Percentiles rank a stretch among this genome's conserved stretches.
phyloP scores from a whole-genome alignment of 129 eudicot species.

The Tanacetum coccineum region DNA sequence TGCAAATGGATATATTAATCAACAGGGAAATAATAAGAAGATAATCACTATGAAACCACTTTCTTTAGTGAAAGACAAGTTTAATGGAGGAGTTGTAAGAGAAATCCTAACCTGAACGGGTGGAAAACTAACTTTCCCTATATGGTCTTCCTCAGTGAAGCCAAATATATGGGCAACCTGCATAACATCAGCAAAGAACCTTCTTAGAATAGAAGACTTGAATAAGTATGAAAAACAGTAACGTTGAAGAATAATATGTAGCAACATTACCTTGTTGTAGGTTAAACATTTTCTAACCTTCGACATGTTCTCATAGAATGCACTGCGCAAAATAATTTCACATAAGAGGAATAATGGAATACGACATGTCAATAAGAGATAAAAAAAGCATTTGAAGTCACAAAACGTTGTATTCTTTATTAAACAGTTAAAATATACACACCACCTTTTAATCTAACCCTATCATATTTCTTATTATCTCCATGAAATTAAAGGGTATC shows the following conservation, averaged over 20 bases:
- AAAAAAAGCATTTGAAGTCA: neutral
- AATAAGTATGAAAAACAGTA: no score
- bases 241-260: neutral
- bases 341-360: constrained; percentile 6
- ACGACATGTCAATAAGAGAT: neutral
- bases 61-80: no score
- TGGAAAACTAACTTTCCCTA: constrained; percentile 83
- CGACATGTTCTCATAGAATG: constrained; percentile 91
- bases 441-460: no score
- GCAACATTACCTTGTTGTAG: neutral
- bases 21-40: no score
- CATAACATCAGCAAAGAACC: constrained; percentile 2
- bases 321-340: constrained; percentile 42
- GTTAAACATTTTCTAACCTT: constrained; percentile 67
- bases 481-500: neutral
- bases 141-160: constrained; percentile 90
- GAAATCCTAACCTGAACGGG: constrained; percentile 70
- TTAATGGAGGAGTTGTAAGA: no score
- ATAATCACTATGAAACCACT: no score
- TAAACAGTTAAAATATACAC: neutral
- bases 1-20: no score
- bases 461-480: neutral
- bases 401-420: neutral
- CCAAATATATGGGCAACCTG: constrained; percentile 94
- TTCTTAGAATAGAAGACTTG: neutral